A percentile compares a stretch with the other conserved stretches of the same genome.
Evolutionary conservation across 2,329 filamentous ascomycete genomes (phyloP).

Genomic region (Nothophaeocryptopus gaeumannii): DNA sequence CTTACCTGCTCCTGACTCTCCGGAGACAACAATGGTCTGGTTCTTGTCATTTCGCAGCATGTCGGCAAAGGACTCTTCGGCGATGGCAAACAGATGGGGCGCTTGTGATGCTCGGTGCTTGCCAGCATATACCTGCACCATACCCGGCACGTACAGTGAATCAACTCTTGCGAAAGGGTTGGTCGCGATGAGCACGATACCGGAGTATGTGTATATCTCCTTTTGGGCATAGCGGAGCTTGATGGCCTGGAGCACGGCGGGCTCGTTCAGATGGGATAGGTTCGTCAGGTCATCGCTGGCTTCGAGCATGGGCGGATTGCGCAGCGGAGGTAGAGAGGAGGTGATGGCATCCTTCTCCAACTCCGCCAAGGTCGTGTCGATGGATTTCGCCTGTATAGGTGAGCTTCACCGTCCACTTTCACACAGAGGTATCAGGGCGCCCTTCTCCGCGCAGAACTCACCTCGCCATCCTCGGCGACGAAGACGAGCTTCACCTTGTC

Average conservation of each 20-base stretch:
- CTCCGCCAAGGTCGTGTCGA: constrained; percentile 74
- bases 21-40: constrained; percentile 98
- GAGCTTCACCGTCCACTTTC: no score
- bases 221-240: constrained; percentile 95
- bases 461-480: constrained; percentile 82
- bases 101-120: constrained; percentile 96
- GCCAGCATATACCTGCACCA: constrained; percentile 99
- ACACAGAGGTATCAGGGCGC: not conserved
- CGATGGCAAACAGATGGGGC: constrained; percentile 96
- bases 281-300: constrained; percentile 98
- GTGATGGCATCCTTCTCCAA: constrained; percentile 75
- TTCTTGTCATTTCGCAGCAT: constrained; percentile 96
- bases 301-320: constrained; percentile 98
- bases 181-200: constrained; percentile 96
- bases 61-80: constrained; percentile 97
- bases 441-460: constrained; percentile 52
- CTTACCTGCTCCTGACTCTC: constrained; percentile 97
- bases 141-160: constrained; percentile 95
- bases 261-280: constrained; percentile 95
- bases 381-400: constrained; percentile 65
- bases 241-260: constrained; percentile 95
- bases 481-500: constrained; percentile 87
- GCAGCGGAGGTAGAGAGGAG: constrained; percentile 79
- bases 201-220: constrained; percentile 99
- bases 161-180: constrained; percentile 98